Percentiles rank a stretch among this genome's conserved stretches.
phyloP scores from a whole-genome alignment of 2,329 filamentous ascomycete species.

The Claviceps sp. region DNA sequence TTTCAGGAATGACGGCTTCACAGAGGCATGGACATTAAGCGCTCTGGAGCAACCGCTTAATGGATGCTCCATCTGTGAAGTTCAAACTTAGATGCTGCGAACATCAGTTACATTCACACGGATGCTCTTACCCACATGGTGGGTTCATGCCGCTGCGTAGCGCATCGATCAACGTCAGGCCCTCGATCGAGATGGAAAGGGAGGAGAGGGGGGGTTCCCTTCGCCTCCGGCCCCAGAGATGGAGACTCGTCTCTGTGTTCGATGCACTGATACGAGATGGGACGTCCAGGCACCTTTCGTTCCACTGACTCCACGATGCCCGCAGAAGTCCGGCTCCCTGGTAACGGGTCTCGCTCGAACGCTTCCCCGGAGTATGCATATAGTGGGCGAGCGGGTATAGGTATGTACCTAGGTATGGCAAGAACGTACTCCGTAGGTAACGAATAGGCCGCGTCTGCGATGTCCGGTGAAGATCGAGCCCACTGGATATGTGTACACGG shows the following conservation, averaged over 20 bases:
- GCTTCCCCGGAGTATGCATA: background rate
- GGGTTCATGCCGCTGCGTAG: conserved; percentile 1
- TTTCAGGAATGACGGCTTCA: no score
- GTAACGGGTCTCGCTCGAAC: background rate
- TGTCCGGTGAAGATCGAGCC: background rate
- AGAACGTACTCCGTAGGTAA: background rate
- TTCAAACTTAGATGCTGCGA: background rate
- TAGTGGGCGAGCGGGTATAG: background rate
- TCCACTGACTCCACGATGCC: background rate
- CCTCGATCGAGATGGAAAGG: background rate
- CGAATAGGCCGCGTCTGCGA: background rate
- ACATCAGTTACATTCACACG: background rate
- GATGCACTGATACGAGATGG: background rate
- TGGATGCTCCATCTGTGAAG: no score
- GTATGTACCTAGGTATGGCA: background rate
- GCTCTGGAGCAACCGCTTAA: background rate
- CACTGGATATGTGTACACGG: background rate
- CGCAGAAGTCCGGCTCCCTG: conserved; percentile 2
- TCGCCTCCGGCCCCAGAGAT: background rate
- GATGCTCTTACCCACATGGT: background rate
- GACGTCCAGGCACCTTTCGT: background rate
- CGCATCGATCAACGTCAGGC: background rate
- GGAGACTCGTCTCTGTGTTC: background rate
- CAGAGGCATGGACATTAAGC: background rate
- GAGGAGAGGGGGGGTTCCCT: no score